Conservation (phyloP, 148 eudicot genomes). For the Vaccinium vitisidaea region DNA sequence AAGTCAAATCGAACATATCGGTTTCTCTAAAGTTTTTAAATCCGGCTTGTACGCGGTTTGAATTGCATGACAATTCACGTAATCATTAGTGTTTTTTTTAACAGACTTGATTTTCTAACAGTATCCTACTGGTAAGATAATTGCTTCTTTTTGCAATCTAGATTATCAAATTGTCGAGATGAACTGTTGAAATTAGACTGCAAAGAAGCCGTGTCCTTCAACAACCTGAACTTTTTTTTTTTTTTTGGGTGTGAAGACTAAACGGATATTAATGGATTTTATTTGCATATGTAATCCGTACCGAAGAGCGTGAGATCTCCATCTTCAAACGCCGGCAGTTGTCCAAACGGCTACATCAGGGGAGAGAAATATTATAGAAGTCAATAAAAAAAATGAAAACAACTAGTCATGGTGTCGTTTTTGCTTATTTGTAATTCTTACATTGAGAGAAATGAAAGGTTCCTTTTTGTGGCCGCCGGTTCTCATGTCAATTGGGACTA, state of each 20-base stretch:
- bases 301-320: conserved; percentile 46
- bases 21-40: too few relatives aligned
- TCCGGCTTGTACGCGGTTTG: too few relatives aligned
- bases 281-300: background rate
- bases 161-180: too few relatives aligned
- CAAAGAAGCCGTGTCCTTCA: too few relatives aligned
- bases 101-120: too few relatives aligned
- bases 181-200: too few relatives aligned
- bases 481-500: conserved; percentile 32
- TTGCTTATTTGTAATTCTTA: background rate
- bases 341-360: conserved; percentile 44
- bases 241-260: background rate
- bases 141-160: too few relatives aligned
- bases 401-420: too few relatives aligned
- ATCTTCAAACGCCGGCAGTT: conserved; percentile 44
- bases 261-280: background rate
- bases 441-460: conserved; percentile 39
- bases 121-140: too few relatives aligned
- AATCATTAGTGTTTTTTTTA: too few relatives aligned
- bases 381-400: background rate
- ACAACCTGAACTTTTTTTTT: too few relatives aligned
- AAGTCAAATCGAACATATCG: background rate
- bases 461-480: conserved; percentile 36
- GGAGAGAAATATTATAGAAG: background rate
- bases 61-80: too few relatives aligned